Conservation (phyloP, 805 yeast genomes). For the Lachancea quebecensis region DNA sequence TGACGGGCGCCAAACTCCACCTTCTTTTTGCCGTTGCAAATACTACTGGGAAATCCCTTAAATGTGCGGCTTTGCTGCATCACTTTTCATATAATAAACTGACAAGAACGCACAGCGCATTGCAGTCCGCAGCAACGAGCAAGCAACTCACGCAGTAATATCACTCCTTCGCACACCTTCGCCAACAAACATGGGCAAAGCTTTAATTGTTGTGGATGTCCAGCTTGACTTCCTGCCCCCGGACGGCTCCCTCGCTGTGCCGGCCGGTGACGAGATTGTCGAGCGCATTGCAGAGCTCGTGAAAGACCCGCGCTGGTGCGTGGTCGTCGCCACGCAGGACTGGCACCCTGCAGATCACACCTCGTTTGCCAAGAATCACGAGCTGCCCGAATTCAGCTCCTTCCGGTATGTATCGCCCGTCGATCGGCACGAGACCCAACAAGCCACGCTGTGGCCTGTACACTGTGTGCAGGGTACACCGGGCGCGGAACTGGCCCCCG, state of each 20-base stretch:
- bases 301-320: constrained; percentile 45
- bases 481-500: constrained; percentile 57
- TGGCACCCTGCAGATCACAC: constrained; percentile 81
- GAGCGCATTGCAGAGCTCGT: constrained; percentile 44
- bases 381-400: constrained; percentile 42
- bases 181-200: constrained; percentile 25
- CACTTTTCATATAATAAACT: too few species aligned
- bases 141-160: background rate
- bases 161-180: background rate
- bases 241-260: constrained; percentile 68
- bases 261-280: constrained; percentile 53
- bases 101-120: too few species aligned
- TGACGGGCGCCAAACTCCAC: too few species aligned
- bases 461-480: constrained; percentile 72
- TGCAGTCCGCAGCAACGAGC: background rate
- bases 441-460: constrained; percentile 70
- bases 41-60: too few species aligned
- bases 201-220: constrained; percentile 69
- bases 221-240: constrained; percentile 86
- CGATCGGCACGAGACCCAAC: constrained; percentile 32
- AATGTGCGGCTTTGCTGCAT: too few species aligned
- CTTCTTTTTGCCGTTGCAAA: too few species aligned
- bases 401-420: constrained; percentile 47
- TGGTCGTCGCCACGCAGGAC: constrained; percentile 70
- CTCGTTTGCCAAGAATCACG: constrained; percentile 74